These are phyloP conservation scores for Heliocybe sulcata DNA, from an alignment of 1,284 basidiomycete species.

Conservation along the genomic window DNA sequence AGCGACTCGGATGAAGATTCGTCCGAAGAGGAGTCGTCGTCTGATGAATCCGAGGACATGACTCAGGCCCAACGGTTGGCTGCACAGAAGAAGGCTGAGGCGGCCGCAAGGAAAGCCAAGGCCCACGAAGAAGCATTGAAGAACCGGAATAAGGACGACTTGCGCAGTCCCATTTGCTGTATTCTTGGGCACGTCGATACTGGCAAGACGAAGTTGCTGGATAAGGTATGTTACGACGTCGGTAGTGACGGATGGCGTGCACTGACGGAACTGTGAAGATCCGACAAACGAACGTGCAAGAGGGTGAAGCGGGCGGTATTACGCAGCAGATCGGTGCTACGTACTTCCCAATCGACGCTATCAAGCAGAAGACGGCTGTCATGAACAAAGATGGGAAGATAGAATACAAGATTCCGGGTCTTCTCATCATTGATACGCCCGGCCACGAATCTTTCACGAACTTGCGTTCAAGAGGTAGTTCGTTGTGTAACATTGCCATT, in stretches of 20 bases:
- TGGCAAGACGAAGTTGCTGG: constrained; percentile 96
- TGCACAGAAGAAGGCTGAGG: constrained; percentile 78
- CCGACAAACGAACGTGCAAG: constrained; percentile 99
- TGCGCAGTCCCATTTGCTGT: constrained; percentile 98
- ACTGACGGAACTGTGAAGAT: constrained; percentile 49
- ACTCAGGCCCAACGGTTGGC: constrained; percentile 59
- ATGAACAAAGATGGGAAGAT: constrained; percentile 84
- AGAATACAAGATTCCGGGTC: constrained; percentile 96
- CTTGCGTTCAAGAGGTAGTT: constrained; percentile 92
- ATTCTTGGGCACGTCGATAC: constrained; percentile 99
- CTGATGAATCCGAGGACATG: constrained; percentile 47
- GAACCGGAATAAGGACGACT: constrained; percentile 81
- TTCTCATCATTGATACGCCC: constrained; percentile 97
- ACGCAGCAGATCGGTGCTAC: constrained; percentile 99
- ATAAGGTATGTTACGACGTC: constrained; percentile 60
- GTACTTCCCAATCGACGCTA: constrained; percentile 98
- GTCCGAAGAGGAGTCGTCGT: constrained; percentile 27
- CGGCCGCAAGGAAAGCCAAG: constrained; percentile 75
- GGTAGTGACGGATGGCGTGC: not conserved
- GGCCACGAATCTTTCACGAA: constrained; percentile 99
- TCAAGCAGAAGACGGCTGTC: constrained; percentile 88
- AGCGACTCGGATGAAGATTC: constrained; percentile 40
- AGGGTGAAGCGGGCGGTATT: constrained; percentile 99
- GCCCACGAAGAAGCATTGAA: constrained; percentile 85
- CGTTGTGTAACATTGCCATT: constrained; percentile 98